phyloP scores from a whole-genome alignment of 2,329 filamentous ascomycete species.

The Colletotrichum gigasporum region DNA sequence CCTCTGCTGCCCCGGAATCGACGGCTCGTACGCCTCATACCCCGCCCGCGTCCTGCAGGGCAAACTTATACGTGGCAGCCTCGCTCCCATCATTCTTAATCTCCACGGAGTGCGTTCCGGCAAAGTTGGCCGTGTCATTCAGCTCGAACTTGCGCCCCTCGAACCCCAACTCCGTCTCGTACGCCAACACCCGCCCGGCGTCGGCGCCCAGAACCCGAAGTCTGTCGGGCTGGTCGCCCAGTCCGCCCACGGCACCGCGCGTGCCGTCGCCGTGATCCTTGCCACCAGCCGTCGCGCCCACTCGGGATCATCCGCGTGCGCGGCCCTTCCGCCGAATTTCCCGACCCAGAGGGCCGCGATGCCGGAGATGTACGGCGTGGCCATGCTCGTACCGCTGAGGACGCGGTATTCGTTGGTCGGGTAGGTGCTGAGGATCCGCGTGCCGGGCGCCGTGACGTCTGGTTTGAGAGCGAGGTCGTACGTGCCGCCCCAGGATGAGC shows the following conservation, averaged over 20 bases:
- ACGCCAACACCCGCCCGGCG: conserved; percentile 53
- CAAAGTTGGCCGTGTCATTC: conserved; percentile 57
- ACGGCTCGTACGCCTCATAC: neutral
- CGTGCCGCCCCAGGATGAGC: conserved; percentile 54
- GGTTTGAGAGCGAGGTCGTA: conserved; percentile 18
- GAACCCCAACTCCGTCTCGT: conserved; percentile 47
- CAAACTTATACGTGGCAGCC: conserved; percentile 50
- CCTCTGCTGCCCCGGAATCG: neutral
- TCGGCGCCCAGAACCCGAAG: conserved; percentile 9
- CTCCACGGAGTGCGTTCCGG: conserved; percentile 41
- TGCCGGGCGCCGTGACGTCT: conserved; percentile 2
- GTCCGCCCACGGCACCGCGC: conserved; percentile 5
- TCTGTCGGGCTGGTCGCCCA: neutral
- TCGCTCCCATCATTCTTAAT: conserved; percentile 54
- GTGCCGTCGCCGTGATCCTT: neutral
- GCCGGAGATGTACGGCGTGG: conserved; percentile 1
- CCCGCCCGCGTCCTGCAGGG: conserved; percentile 44
- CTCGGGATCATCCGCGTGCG: conserved; percentile 37
- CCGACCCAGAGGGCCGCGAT: conserved; percentile 10
- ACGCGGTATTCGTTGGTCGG: neutral
- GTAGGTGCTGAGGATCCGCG: conserved; percentile 15
- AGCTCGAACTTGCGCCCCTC: conserved; percentile 51
- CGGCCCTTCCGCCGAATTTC: conserved; percentile 40
- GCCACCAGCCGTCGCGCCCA: neutral
- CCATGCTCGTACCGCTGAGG: conserved; percentile 4